phyloP scores from a whole-genome alignment of 257 asterid genomes.

The Solanum stenotomum region DNA sequence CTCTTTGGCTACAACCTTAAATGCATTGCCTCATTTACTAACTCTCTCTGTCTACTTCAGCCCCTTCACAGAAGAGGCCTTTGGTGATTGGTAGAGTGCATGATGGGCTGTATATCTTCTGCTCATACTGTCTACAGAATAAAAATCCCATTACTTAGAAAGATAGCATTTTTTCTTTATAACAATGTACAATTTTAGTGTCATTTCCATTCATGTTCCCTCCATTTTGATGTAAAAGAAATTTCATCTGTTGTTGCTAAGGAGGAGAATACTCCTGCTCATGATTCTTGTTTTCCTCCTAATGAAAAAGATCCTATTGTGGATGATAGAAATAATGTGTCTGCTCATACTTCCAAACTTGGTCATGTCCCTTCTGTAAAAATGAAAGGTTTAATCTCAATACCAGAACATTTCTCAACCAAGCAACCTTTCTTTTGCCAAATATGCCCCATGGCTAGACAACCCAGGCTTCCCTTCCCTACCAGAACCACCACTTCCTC shows the following conservation, averaged over 20 bases:
- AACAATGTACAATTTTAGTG: background rate
- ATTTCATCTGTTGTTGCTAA: too few relatives aligned
- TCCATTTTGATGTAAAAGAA: too few relatives aligned
- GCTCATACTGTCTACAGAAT: too few relatives aligned
- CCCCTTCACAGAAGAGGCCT: background rate
- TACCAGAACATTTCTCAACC: background rate
- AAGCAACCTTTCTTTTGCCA: background rate
- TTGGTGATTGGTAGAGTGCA: background rate
- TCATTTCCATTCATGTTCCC: background rate
- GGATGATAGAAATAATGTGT: background rate
- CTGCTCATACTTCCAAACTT: background rate
- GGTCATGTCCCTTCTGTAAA: background rate
- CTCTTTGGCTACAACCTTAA: background rate
- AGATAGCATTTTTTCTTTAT: accelerated
- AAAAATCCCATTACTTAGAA: too few relatives aligned
- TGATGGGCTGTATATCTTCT: background rate
- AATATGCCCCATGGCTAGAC: background rate
- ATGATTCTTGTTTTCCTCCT: too few relatives aligned
- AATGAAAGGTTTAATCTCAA: too few relatives aligned
- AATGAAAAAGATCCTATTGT: background rate
- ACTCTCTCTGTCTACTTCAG: background rate
- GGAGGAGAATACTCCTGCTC: too few relatives aligned
- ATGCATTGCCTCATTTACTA: background rate
- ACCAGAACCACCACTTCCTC: background rate
- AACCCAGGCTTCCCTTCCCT: background rate